phyloP scores from a whole-genome alignment of 1,139 yeast genomes.

The Suhomyces bribrorum region DNA sequence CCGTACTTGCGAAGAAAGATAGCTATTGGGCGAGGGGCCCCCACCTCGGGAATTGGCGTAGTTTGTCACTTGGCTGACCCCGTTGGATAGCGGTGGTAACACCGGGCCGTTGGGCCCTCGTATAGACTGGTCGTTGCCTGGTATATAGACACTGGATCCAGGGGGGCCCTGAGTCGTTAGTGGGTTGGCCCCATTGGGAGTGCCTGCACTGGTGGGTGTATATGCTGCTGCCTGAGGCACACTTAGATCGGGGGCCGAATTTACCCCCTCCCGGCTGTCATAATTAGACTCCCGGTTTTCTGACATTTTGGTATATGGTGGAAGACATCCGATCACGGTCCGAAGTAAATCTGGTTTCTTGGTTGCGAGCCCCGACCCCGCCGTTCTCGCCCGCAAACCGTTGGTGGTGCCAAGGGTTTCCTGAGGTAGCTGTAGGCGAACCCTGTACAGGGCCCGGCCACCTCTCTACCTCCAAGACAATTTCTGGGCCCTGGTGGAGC shows the following conservation, averaged over 20 bases:
- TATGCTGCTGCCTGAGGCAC: too few species aligned
- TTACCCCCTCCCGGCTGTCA: background rate
- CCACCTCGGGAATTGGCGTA: background rate
- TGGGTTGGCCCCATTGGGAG: background rate
- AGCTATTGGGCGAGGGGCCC: background rate
- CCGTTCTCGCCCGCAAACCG: background rate
- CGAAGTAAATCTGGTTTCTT: background rate
- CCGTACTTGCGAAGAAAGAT: background rate
- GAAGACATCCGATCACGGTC: constrained; percentile 1
- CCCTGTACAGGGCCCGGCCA: background rate
- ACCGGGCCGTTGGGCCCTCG: background rate
- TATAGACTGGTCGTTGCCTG: constrained; percentile 5
- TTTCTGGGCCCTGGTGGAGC: too few species aligned
- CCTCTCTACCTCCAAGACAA: too few species aligned
- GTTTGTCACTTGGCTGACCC: background rate
- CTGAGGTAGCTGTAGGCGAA: background rate
- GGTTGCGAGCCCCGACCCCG: background rate
- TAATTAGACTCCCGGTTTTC: background rate
- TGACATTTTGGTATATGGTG: background rate
- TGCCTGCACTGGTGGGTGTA: background rate
- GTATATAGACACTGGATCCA: background rate
- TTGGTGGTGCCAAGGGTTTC: too few species aligned
- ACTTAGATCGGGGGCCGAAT: background rate
- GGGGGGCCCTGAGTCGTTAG: background rate
- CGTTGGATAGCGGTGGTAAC: constrained; percentile 3